Evolutionary conservation across 345 rosid genomes (phyloP).

Genomic region (Eucalyptus erythrocorys): DNA sequence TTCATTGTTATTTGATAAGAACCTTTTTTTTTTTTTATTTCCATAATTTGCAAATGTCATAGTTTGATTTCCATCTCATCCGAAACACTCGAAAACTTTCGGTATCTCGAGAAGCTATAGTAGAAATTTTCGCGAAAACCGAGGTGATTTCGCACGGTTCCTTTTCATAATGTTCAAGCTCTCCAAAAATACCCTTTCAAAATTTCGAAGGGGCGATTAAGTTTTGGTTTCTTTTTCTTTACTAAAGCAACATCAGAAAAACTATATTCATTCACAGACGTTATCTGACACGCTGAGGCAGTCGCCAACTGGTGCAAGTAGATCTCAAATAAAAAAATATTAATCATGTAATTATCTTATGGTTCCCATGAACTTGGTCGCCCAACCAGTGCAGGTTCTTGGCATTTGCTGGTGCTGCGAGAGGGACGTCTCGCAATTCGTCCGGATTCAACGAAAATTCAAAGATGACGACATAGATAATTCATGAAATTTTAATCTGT

Average conservation of each 20-base stretch:
- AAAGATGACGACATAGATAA: not conserved
- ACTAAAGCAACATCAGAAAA: not conserved
- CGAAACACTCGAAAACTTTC: not conserved
- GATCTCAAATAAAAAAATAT: not conserved
- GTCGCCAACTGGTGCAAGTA: not conserved
- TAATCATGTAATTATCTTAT: not conserved
- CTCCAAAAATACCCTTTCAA: not conserved
- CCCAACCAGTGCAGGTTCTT: not conserved
- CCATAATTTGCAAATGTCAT: not conserved
- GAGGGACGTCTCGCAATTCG: not conserved
- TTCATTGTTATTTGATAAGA: not conserved
- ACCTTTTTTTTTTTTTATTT: not conserved
- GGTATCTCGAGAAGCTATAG: not conserved
- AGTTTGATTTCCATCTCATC: not conserved
- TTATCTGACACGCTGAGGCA: not conserved
- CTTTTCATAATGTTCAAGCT: not conserved
- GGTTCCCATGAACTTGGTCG: not conserved
- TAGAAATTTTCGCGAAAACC: not conserved
- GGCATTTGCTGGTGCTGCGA: not conserved
- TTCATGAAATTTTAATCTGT: no score
- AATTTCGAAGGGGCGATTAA: not conserved
- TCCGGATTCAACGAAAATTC: not conserved
- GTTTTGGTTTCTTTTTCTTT: not conserved
- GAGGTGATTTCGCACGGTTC: not conserved
- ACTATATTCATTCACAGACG: not conserved